Evolutionary conservation across 345 rosid genomes (phyloP).

Genomic region (Bruguiera sexangula): DNA sequence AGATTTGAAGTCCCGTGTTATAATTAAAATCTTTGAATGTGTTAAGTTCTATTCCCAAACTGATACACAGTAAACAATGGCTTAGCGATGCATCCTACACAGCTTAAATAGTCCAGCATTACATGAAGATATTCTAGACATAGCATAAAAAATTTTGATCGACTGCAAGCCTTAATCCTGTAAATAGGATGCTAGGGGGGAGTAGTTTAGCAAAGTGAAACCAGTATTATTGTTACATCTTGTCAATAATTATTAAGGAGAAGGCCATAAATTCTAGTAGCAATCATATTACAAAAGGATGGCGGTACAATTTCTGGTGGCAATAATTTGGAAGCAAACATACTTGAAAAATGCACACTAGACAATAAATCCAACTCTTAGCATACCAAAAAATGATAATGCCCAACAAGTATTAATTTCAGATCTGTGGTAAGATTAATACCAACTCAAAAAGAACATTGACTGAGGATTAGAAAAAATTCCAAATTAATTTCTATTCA

Average conservation of each 20-base stretch:
- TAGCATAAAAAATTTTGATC: too few relatives aligned
- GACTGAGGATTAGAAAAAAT: not conserved
- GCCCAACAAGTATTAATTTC: not conserved
- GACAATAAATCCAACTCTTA: not conserved
- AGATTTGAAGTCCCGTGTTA: not conserved
- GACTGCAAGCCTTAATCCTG: too few relatives aligned
- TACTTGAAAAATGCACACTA: not conserved
- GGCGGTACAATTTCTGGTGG: not conserved
- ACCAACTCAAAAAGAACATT: not conserved
- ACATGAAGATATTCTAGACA: too few relatives aligned
- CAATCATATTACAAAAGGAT: too few relatives aligned
- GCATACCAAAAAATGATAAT: not conserved
- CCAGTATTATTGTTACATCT: not conserved
- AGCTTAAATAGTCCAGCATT: too few relatives aligned
- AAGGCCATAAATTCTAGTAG: too few relatives aligned
- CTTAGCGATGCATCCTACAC: not conserved
- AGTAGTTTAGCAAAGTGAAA: not conserved
- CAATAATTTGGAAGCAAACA: conserved; percentile 1
- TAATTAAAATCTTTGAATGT: not conserved
- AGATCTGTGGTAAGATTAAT: not conserved
- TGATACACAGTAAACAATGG: not conserved
- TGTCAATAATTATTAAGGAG: not conserved
- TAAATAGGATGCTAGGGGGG: too few relatives aligned
- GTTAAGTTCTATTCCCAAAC: not conserved
- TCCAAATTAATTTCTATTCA: not conserved